Conservation (phyloP, 805 yeast species). For the Grigorovia humatica region DNA sequence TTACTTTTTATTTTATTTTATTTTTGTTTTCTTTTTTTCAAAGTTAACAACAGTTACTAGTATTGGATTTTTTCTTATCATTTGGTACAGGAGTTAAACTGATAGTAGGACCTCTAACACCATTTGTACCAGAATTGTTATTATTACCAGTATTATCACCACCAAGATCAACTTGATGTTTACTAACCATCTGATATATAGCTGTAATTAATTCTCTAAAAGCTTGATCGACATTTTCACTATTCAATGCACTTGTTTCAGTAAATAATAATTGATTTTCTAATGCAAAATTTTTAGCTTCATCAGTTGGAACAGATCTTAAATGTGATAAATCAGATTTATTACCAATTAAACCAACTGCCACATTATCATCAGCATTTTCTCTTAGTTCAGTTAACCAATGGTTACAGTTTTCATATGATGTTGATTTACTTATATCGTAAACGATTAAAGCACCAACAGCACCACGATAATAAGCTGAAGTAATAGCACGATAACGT, state of each 20-base stretch:
- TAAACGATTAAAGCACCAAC: conserved; percentile 95
- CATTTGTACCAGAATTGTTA: conserved; percentile 16
- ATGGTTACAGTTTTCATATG: conserved; percentile 75
- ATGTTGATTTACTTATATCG: conserved; percentile 90
- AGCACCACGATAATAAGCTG: conserved; percentile 95
- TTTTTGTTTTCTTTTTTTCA: too few relatives aligned
- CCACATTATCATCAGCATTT: conserved; percentile 90
- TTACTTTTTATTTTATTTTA: too few relatives aligned
- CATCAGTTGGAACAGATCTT: conserved; percentile 96
- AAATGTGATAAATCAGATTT: conserved; percentile 84
- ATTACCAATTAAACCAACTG: conserved; percentile 87
- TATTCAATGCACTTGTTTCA: conserved; percentile 89
- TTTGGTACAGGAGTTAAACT: conserved; percentile 89
- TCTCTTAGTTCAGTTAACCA: conserved; percentile 90
- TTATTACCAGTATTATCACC: conserved; percentile 37
- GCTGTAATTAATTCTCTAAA: conserved; percentile 88
- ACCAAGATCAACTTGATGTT: conserved; percentile 83
- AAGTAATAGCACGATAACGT: conserved; percentile 91
- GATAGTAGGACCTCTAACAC: conserved; percentile 77
- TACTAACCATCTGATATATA: conserved; percentile 87
- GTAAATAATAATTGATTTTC: conserved; percentile 89
- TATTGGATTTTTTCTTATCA: conserved; percentile 48
- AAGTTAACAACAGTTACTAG: conserved; percentile 54
- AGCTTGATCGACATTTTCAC: conserved; percentile 90
- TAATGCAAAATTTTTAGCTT: conserved; percentile 87